Evolutionary conservation across 208 protist species (phyloP).

Genomic region (Crithidia brevicula): DNA sequence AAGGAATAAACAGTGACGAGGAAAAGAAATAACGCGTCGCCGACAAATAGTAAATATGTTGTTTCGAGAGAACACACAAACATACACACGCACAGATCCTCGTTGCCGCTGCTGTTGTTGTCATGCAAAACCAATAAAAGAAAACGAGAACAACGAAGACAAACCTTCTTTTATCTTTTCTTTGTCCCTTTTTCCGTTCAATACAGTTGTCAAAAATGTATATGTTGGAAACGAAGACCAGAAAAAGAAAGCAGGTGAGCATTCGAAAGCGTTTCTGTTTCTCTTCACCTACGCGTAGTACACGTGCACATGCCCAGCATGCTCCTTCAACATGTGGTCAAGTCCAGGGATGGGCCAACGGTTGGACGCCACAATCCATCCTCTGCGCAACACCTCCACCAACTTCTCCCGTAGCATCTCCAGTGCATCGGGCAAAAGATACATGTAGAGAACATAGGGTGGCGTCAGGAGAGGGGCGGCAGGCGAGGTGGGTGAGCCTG

Average conservation of each 20-base stretch:
- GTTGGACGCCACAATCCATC: constrained; percentile 64
- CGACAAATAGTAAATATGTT: too few species aligned
- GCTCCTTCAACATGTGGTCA: constrained; percentile 27
- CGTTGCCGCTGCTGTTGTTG: too few species aligned
- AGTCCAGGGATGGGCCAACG: constrained; percentile 56
- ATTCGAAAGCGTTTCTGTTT: background rate
- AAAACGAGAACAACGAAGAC: too few species aligned
- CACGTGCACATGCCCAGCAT: constrained; percentile 42
- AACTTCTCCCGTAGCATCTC: constrained; percentile 47
- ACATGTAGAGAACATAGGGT: constrained; percentile 61
- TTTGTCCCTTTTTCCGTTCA: too few species aligned
- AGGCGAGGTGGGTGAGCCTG: background rate
- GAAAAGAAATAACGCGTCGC: too few species aligned
- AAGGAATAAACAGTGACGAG: too few species aligned
- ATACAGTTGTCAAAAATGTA: too few species aligned
- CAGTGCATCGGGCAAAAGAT: constrained; percentile 72
- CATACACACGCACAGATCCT: too few species aligned
- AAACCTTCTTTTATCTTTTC: too few species aligned
- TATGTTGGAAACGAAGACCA: too few species aligned
- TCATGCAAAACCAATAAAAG: too few species aligned
- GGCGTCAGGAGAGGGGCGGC: background rate
- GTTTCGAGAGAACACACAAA: too few species aligned
- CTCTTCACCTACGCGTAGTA: constrained; percentile 27
- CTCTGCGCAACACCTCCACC: constrained; percentile 36
- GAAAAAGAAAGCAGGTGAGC: background rate